Percentiles rank a stretch among this genome's conserved stretches.
Conservation (phyloP, 257 asterid genomes). For the Plantago major region DNA sequence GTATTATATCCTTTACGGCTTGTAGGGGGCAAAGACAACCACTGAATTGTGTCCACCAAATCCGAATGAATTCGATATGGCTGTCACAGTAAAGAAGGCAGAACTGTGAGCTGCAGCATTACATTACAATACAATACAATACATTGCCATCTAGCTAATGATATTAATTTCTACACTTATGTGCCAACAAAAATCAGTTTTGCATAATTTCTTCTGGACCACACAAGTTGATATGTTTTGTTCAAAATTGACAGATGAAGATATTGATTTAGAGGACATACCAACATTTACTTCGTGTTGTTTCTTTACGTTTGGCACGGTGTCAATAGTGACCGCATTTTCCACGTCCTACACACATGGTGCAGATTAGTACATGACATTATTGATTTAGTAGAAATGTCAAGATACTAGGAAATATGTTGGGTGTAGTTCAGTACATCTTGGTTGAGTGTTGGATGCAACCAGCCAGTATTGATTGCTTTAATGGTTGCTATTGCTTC, state of each 20-base stretch:
- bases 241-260: too few relatives aligned
- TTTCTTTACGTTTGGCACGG: constrained; percentile 68
- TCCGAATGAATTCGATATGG: constrained; percentile 69
- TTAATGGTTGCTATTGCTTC: constrained; percentile 44
- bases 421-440: constrained; percentile 20
- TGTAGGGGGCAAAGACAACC: constrained; percentile 71
- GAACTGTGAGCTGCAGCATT: background rate
- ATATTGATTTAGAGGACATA: constrained; percentile 24
- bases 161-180: background rate
- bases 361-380: constrained; percentile 2
- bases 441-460: constrained; percentile 46
- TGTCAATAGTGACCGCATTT: constrained; percentile 35
- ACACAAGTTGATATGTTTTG: too few relatives aligned
- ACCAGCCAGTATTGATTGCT: constrained; percentile 43
- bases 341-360: constrained; percentile 30
- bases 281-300: constrained; percentile 64
- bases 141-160: background rate
- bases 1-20: constrained; percentile 30
- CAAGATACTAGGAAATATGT: background rate
- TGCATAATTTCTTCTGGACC: too few relatives aligned
- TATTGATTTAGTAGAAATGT: background rate
- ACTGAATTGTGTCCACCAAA: constrained; percentile 69
- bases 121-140: too few relatives aligned
- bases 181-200: constrained; percentile 1
- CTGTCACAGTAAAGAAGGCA: constrained; percentile 26